These are phyloP conservation scores for Globisporangium cylindrosporum DNA, from an alignment of 352 stramenopile genomes.

Conservation along the genomic window DNA sequence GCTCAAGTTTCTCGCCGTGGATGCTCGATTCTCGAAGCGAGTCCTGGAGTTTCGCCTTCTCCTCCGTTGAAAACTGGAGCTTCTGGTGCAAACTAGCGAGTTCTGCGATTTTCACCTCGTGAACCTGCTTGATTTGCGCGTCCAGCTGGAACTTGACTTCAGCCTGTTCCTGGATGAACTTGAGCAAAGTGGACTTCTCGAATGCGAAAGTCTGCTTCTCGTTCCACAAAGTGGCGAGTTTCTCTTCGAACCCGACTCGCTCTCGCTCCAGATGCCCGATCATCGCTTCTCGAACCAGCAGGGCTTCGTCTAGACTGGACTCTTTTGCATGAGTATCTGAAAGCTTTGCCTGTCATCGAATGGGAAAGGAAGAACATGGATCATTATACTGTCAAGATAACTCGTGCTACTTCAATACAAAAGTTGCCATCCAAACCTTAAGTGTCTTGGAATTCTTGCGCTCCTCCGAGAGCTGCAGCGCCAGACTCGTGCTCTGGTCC, in stretches of 20 bases:
- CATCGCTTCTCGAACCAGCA: constrained; percentile 48
- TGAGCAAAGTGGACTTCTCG: constrained; percentile 71
- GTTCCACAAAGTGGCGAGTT: constrained; percentile 35
- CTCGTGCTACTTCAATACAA: background rate
- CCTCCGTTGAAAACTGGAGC: constrained; percentile 37
- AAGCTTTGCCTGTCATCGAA: constrained; percentile 20
- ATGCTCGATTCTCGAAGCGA: constrained; percentile 29
- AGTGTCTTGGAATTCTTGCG: constrained; percentile 34
- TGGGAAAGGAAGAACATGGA: background rate
- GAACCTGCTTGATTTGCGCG: constrained; percentile 42
- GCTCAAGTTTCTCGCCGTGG: constrained; percentile 28
- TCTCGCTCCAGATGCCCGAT: constrained; percentile 61
- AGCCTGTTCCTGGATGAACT: constrained; percentile 74
- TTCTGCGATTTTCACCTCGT: constrained; percentile 40
- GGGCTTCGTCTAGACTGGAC: constrained; percentile 44
- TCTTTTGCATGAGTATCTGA: constrained; percentile 30
- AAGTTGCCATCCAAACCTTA: constrained; percentile 7
- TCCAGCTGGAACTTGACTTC: constrained; percentile 68
- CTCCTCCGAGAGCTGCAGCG: constrained; percentile 61
- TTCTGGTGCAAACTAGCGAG: constrained; percentile 28
- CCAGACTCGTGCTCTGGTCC: constrained; percentile 57
- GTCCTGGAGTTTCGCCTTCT: constrained; percentile 39
- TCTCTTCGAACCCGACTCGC: constrained; percentile 34
- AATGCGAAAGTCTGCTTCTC: constrained; percentile 57
- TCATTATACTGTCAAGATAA: background rate